phyloP scores from a whole-genome alignment of 495 filamentous ascomycete genomes.

The Hypoxylon intermedium region DNA sequence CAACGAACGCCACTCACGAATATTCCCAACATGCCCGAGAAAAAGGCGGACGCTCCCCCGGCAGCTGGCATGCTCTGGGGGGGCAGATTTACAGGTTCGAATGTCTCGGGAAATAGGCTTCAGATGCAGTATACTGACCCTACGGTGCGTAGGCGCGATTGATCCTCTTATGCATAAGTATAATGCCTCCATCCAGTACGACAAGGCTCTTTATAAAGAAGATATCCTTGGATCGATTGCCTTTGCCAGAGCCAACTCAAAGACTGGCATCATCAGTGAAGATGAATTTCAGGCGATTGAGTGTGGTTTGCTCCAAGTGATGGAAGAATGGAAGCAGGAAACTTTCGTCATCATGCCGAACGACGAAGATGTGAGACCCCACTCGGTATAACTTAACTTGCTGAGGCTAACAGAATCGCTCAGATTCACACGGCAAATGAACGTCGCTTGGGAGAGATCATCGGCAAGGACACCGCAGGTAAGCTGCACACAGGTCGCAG shows the following conservation, averaged over 20 bases:
- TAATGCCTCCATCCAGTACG: slow-evolving; percentile 81
- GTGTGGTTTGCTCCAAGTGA: neutral
- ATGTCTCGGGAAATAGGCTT: slow-evolving; percentile 22
- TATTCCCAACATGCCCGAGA: too few species aligned
- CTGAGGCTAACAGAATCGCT: slow-evolving; percentile 43
- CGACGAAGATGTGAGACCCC: slow-evolving; percentile 60
- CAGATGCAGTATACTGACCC: slow-evolving; percentile 25
- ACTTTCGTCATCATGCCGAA: slow-evolving; percentile 58
- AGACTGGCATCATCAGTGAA: too few species aligned
- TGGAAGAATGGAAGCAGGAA: neutral
- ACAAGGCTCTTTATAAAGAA: slow-evolving; percentile 77
- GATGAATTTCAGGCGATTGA: neutral
- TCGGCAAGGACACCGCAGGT: slow-evolving; percentile 84
- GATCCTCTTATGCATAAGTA: slow-evolving; percentile 88
- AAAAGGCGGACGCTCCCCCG: too few species aligned
- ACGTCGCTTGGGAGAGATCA: slow-evolving; percentile 85
- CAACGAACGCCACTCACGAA: too few species aligned
- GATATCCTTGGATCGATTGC: too few species aligned
- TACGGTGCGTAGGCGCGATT: slow-evolving; percentile 68
- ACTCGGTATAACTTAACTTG: too few species aligned
- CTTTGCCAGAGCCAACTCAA: too few species aligned
- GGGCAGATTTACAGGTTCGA: slow-evolving; percentile 71
- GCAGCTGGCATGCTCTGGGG: slow-evolving; percentile 76
- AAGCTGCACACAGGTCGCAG: slow-evolving; percentile 94
- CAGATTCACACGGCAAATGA: slow-evolving; percentile 94